Percentiles rank a stretch among this genome's conserved stretches.
Conservation (phyloP, 495 filamentous ascomycete species). For the Hyphodiscus hymeniophilus region DNA sequence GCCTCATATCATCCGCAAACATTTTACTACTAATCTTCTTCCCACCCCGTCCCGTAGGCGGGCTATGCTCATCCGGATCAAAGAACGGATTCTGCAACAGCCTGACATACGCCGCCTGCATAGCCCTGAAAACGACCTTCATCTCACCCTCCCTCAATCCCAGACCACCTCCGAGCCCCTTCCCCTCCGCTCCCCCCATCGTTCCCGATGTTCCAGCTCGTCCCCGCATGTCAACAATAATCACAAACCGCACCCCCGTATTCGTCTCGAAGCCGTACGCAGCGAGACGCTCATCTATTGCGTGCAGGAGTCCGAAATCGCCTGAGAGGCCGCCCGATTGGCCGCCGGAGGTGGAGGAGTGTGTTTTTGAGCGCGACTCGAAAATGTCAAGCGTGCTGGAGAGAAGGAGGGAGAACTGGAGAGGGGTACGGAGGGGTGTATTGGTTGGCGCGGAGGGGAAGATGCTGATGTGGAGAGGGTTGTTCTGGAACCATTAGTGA, state of each 20-base stretch:
- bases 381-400: constrained; percentile 91
- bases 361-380: constrained; percentile 62
- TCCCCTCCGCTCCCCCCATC: constrained; percentile 20
- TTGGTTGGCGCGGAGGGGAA: constrained; percentile 49
- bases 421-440: constrained; percentile 45
- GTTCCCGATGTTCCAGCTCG: constrained; percentile 22
- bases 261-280: constrained; percentile 97
- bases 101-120: constrained; percentile 85
- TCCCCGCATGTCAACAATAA: constrained; percentile 81
- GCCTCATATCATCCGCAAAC: constrained; percentile 74
- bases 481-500: constrained; percentile 55
- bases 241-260: constrained; percentile 82
- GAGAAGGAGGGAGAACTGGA: constrained; percentile 88
- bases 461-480: constrained; percentile 85
- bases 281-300: constrained; percentile 83
- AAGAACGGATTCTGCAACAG: constrained; percentile 95
- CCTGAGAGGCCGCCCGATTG: constrained; percentile 52
- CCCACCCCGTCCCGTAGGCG: constrained; percentile 41
- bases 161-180: constrained; percentile 26
- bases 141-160: constrained; percentile 75
- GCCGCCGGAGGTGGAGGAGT: constrained; percentile 43
- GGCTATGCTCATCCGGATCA: constrained; percentile 74
- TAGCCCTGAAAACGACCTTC: constrained; percentile 73
- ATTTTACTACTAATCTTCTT: constrained; percentile 68
- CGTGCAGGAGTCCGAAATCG: constrained; percentile 86